Percentiles rank a stretch among this genome's conserved stretches.
phyloP scores from a whole-genome alignment of 73 alveolate species.

The Symbiodinium natans region DNA sequence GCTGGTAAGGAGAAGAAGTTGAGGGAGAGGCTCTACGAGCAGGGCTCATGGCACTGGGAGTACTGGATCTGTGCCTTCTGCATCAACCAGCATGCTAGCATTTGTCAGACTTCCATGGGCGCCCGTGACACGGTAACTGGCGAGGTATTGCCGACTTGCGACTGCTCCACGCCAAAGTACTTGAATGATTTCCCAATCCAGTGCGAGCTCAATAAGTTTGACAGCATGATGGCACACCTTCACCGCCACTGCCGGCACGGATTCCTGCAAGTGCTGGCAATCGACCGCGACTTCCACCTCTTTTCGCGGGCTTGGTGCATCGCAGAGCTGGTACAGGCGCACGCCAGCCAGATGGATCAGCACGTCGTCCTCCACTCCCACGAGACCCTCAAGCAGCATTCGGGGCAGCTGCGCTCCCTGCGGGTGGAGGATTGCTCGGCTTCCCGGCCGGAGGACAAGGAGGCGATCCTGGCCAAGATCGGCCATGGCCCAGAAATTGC shows the following conservation, averaged over 20 bases:
- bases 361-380: not conserved
- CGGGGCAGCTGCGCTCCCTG: too few species aligned
- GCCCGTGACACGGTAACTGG: not conserved
- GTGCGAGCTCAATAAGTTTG: not conserved
- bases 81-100: conserved; percentile 30
- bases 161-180: not conserved
- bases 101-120: not conserved
- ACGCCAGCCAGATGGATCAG: not conserved
- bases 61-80: conserved; percentile 58
- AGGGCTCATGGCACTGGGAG: not conserved
- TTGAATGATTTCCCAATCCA: not conserved
- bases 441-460: not conserved
- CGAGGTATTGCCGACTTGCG: not conserved
- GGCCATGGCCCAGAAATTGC: not conserved
- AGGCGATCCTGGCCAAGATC: not conserved
- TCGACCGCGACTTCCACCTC: not conserved
- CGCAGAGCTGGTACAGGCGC: not conserved
- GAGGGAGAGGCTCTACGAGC: not conserved
- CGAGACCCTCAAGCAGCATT: not conserved
- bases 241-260: not conserved
- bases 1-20: not conserved
- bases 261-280: not conserved
- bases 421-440: not conserved
- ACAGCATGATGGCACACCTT: not conserved
- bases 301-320: not conserved